Evolutionary conservation across 1,284 basidiomycete species (phyloP).

Genomic region (Mycena citricolor): DNA sequence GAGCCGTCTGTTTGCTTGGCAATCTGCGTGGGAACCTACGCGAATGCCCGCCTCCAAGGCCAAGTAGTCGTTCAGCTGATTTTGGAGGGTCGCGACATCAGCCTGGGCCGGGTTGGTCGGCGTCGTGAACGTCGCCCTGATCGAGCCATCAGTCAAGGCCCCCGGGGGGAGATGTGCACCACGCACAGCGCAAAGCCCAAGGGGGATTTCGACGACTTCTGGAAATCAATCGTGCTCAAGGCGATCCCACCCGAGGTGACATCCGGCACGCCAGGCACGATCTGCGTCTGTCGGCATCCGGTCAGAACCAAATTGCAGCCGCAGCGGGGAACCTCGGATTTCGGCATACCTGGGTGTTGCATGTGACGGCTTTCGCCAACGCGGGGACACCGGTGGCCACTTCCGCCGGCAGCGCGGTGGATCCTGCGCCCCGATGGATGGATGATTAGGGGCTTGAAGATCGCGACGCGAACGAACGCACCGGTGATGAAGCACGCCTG

Average conservation of each 20-base stretch:
- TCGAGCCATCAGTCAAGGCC: conserved; percentile 1
- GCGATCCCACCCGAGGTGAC: conserved; percentile 26
- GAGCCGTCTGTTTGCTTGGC: not conserved
- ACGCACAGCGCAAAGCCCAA: conserved; percentile 30
- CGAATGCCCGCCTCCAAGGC: conserved; percentile 29
- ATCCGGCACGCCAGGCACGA: conserved; percentile 27
- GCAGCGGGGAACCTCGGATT: not conserved
- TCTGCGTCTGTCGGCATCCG: conserved; percentile 12
- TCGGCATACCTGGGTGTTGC: conserved; percentile 22
- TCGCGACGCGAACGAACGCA: too few relatives aligned
- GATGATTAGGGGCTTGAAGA: too few relatives aligned
- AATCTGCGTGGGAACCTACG: conserved; percentile 12
- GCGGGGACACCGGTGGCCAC: conserved; percentile 25
- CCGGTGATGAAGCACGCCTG: too few relatives aligned
- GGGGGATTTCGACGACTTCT: conserved; percentile 28
- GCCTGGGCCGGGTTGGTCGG: conserved; percentile 26
- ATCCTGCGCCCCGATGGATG: too few relatives aligned
- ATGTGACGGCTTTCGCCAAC: conserved; percentile 25
- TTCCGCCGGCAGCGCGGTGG: conserved; percentile 29
- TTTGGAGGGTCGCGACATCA: conserved; percentile 26
- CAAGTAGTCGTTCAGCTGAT: conserved; percentile 29
- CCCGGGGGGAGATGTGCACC: not conserved
- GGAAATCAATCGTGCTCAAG: conserved; percentile 31
- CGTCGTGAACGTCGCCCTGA: conserved; percentile 20
- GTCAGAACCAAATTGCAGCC: not conserved